Base-by-base conservation (phyloP, 148 eudicot genomes). In the Cornus kousa region DNA sequence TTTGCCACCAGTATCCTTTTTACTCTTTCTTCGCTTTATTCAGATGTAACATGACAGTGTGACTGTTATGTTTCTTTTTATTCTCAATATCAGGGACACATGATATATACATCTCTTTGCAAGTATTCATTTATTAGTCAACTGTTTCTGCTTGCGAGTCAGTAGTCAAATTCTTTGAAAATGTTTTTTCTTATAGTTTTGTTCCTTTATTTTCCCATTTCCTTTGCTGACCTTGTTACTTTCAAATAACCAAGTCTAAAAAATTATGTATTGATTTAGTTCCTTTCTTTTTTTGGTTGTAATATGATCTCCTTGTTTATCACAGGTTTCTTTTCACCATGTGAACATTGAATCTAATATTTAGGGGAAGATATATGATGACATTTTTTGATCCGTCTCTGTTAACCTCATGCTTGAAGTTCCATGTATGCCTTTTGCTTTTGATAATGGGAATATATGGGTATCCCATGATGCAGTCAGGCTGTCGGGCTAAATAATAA, bases 1-100 rank as follows among this genome's bases (percentile, higher is more conserved):
- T 96, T 89, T 76, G 85, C 94, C 67, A 96, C 97, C 53, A 91
- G 99, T 96, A 96, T 96, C 99, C 99, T 89, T 78, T 32, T 75
- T 28, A 48, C 33, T 8, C 55, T 22, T 19, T 74, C 50, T 33
- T 68, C 22, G 14, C 35, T 9, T 57, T 17, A 20, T 22, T 77
- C 77, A 9, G 14, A 66, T 70, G 31, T 75, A 32, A 37, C 64
- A 24, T 55, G 71, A 67, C 33, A 76, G 22, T n/a, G 33, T 72
- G 62, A 10, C 72, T 19, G 37, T 55, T 70, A 17, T 37, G 37
- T 57, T 24, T 75, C 64, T 67, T 17, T 55, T 60, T 4, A n/a
- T 57, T n/a, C 32, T 17, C 28, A 10, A 62, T 62, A 62, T 17
- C 19, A 19, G 23, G 66, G 66, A 17, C 23, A 13, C 62, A 12